A percentile compares a stretch with the other conserved stretches of the same genome.
Conservation (phyloP, 352 stramenopile genomes). For the Paralagenidium karlingii region DNA sequence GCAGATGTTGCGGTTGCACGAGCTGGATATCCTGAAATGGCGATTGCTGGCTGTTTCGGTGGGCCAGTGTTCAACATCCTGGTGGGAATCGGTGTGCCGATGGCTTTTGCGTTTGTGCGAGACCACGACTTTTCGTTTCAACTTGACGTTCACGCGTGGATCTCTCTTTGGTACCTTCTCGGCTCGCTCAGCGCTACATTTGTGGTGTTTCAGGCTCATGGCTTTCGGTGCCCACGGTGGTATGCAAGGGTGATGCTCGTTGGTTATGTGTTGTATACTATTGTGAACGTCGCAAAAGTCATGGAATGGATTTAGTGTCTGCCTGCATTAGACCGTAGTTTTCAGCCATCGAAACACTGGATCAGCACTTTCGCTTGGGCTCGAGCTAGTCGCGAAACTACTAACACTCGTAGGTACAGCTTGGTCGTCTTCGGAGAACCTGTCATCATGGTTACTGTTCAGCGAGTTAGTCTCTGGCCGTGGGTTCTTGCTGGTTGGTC, state of each 20-base stretch:
- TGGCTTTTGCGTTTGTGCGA: constrained; percentile 21
- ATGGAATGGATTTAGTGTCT: neutral
- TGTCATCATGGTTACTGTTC: too few species aligned
- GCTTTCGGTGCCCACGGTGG: constrained; percentile 47
- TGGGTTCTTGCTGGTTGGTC: too few species aligned
- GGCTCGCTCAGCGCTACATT: constrained; percentile 35
- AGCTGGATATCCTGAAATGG: constrained; percentile 72
- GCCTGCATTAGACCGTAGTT: constrained; percentile 14
- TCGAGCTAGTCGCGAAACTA: too few species aligned
- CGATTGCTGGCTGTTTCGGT: constrained; percentile 73
- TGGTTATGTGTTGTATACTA: constrained; percentile 59
- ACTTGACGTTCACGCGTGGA: constrained; percentile 52
- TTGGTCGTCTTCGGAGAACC: too few species aligned
- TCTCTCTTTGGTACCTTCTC: constrained; percentile 62
- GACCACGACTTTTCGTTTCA: constrained; percentile 11
- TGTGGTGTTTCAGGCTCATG: constrained; percentile 31
- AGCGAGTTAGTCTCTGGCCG: too few species aligned
- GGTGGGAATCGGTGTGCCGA: constrained; percentile 60
- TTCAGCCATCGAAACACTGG: constrained; percentile 50
- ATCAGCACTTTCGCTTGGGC: constrained; percentile 35
- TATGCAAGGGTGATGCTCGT: constrained; percentile 59
- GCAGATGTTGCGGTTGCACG: constrained; percentile 75
- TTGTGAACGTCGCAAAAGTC: constrained; percentile 54
- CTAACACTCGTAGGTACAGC: too few species aligned
- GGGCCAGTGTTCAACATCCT: constrained; percentile 78